These are phyloP conservation scores for Metschnikowia drakensbergensis DNA, from an alignment of 805 yeast genomes.

Conservation along the genomic window DNA sequence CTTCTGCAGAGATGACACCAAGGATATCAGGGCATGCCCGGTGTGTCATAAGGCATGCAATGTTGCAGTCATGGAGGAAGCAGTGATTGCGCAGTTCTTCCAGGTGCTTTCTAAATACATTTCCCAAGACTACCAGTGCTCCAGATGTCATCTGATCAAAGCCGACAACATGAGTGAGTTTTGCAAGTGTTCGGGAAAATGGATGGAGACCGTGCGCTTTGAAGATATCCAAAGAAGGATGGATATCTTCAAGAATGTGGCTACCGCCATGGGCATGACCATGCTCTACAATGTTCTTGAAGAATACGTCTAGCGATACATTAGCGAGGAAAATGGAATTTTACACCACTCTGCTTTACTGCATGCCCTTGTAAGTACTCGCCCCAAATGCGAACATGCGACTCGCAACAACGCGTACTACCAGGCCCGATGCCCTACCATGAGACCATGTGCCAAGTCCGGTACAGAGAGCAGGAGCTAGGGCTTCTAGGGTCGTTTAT, in stretches of 20 bases:
- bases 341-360: too few relatives aligned
- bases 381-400: too few relatives aligned
- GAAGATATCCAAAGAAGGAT: slow-evolving; percentile 44
- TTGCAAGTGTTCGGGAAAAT: slow-evolving; percentile 86
- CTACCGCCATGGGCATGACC: slow-evolving; percentile 56
- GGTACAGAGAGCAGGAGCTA: slow-evolving; percentile 29
- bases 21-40: slow-evolving; percentile 55
- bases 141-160: slow-evolving; percentile 66
- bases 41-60: slow-evolving; percentile 64
- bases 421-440: not conserved
- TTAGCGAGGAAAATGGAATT: too few relatives aligned
- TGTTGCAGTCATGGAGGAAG: slow-evolving; percentile 72
- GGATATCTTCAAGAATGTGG: slow-evolving; percentile 53
- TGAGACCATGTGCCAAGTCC: not conserved
- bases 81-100: slow-evolving; percentile 61
- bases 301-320: slow-evolving; percentile 13
- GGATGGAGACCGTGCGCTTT: slow-evolving; percentile 57
- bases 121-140: slow-evolving; percentile 78
- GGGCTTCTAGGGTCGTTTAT: slow-evolving; percentile 35
- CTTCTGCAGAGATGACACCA: slow-evolving; percentile 65
- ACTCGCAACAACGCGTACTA: too few relatives aligned
- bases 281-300: slow-evolving; percentile 44
- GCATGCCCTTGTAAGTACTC: too few relatives aligned
- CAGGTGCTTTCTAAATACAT: slow-evolving; percentile 55
- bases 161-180: slow-evolving; percentile 65